Evolutionary conservation across 2,329 filamentous ascomycete species (phyloP).

Genomic region (Penicillium sp.): DNA sequence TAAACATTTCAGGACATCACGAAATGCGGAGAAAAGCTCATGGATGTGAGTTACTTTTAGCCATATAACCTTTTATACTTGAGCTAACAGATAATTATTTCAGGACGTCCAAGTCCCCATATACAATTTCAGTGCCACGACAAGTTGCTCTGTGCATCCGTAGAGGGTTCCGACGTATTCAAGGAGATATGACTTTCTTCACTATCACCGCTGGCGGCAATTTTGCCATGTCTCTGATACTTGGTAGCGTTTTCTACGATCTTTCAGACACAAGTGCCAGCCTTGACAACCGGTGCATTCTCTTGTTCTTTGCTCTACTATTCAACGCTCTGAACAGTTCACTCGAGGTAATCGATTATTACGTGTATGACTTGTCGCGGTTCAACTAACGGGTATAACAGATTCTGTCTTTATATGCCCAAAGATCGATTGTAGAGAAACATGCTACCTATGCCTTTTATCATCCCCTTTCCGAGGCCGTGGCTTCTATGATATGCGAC

Average conservation of each 20-base stretch:
- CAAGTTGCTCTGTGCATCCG: constrained; percentile 76
- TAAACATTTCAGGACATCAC: constrained; percentile 36
- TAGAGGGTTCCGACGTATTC: constrained; percentile 73
- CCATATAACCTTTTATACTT: background rate
- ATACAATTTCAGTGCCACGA: constrained; percentile 70
- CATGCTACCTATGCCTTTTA: constrained; percentile 82
- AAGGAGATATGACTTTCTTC: constrained; percentile 71
- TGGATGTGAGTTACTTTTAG: constrained; percentile 39
- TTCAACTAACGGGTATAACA: background rate
- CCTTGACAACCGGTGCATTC: constrained; percentile 73
- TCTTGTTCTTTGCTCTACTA: constrained; percentile 82
- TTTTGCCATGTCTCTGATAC: constrained; percentile 69
- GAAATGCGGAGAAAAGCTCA: constrained; percentile 42
- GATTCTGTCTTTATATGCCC: constrained; percentile 79
- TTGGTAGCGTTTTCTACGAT: constrained; percentile 79
- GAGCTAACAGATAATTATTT: background rate
- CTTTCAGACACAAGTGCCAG: constrained; percentile 59
- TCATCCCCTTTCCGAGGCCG: constrained; percentile 83
- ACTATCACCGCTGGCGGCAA: constrained; percentile 65
- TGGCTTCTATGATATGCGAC: constrained; percentile 80
- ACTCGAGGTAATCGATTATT: constrained; percentile 57
- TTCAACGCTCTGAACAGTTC: constrained; percentile 80
- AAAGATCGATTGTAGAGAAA: constrained; percentile 89
- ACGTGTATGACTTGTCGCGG: background rate
- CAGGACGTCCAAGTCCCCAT: constrained; percentile 61